Conservation (phyloP, 176 grass and related monocot genomes). For the Hordeum marinum region DNA sequence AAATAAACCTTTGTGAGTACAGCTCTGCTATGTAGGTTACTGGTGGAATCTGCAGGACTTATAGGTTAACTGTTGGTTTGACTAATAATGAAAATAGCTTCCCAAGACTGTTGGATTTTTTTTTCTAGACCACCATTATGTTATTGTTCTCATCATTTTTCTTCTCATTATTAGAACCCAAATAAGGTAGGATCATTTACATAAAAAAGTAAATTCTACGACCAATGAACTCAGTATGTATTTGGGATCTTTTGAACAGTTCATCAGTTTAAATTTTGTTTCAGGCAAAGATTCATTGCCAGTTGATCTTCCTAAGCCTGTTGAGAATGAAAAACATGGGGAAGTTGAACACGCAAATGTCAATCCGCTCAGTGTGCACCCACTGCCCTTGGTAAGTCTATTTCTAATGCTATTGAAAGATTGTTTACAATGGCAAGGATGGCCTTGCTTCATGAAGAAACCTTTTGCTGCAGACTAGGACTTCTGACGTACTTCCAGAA, state of each 20-base stretch:
- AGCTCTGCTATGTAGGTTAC: not conserved
- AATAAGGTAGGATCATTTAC: constrained; percentile 19
- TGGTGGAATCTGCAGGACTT: constrained; percentile 10
- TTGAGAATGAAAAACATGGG: constrained; percentile 43
- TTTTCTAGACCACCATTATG: not conserved
- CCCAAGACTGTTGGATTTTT: not conserved
- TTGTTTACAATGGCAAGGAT: not conserved
- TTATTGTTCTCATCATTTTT: not conserved
- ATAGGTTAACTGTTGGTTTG: constrained; percentile 12
- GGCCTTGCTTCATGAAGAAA: constrained; percentile 2
- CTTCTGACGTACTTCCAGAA: constrained; percentile 39
- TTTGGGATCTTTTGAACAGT: not conserved
- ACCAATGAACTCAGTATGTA: constrained; percentile 4
- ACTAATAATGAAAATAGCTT: not conserved
- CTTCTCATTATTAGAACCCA: constrained; percentile 17
- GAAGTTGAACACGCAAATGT: constrained; percentile 49
- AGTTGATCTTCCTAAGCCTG: constrained; percentile 67
- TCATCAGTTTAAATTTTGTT: constrained; percentile 37
- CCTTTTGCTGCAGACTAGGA: constrained; percentile 35
- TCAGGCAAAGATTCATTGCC: constrained; percentile 73
- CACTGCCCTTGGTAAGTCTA: constrained; percentile 46
- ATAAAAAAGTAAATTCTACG: not conserved
- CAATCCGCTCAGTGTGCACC: constrained; percentile 68
- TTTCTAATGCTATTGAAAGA: not conserved
- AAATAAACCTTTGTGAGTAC: constrained; percentile 10